Evolutionary conservation across 2,329 filamentous ascomycete genomes (phyloP).

Genomic region (Hypoxylon sp.): DNA sequence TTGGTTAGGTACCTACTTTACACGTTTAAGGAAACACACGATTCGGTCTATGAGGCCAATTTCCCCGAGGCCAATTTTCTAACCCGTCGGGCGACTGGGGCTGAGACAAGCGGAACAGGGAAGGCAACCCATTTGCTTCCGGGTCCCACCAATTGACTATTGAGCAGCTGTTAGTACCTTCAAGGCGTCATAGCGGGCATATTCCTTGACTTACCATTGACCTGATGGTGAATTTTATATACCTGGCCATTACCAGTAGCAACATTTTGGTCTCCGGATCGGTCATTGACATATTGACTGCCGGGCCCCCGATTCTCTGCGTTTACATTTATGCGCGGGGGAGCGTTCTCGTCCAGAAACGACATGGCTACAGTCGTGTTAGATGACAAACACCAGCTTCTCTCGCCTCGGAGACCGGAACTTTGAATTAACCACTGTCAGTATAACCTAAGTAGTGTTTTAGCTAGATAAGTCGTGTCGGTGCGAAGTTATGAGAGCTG

Average conservation of each 20-base stretch:
- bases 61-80: not conserved
- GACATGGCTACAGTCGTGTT: not conserved
- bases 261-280: conserved; percentile 14
- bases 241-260: conserved; percentile 15
- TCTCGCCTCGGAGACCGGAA: not conserved
- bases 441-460: too few species aligned
- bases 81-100: not conserved
- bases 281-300: conserved; percentile 12
- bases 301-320: conserved; percentile 15
- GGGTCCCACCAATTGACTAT: not conserved
- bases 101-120: not conserved
- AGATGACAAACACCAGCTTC: not conserved
- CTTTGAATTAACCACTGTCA: not conserved
- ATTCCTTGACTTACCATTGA: conserved; percentile 5
- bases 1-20: not conserved
- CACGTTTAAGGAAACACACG: conserved; percentile 1
- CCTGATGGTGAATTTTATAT: conserved; percentile 1
- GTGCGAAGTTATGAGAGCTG: too few species aligned
- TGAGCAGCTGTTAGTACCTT: not conserved
- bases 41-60: not conserved
- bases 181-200: not conserved
- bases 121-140: not conserved
- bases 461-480: too few species aligned
- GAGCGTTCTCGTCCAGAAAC: not conserved
- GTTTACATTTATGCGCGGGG: conserved; percentile 1